Evolutionary conservation across 2,329 filamentous ascomycete species (phyloP).

Genomic region (Lecanosticta acicola): DNA sequence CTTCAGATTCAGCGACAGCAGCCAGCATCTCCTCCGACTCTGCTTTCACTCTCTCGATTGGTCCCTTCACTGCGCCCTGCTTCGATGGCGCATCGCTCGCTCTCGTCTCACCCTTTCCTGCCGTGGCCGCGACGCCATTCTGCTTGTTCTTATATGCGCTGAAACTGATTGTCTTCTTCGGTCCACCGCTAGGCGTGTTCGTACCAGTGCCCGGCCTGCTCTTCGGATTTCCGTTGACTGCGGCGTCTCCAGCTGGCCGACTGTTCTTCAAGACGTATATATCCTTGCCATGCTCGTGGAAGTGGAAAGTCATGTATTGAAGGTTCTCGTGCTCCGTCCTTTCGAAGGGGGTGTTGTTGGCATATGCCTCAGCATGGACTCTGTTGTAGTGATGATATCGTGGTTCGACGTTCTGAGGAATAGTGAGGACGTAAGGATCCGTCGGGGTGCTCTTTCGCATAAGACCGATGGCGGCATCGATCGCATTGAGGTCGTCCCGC

Average conservation of each 20-base stretch:
- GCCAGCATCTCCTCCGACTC: slow-evolving; percentile 30
- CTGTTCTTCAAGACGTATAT: slow-evolving; percentile 28
- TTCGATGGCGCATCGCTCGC: slow-evolving; percentile 19
- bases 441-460: slow-evolving; percentile 39
- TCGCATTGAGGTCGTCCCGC: slow-evolving; percentile 33
- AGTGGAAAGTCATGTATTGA: slow-evolving; percentile 59
- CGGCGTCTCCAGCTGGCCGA: slow-evolving; percentile 23
- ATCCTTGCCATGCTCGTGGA: slow-evolving; percentile 47
- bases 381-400: slow-evolving; percentile 38
- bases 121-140: slow-evolving; percentile 31
- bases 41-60: slow-evolving; percentile 29
- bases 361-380: slow-evolving; percentile 32
- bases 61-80: slow-evolving; percentile 29
- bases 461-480: slow-evolving; percentile 40
- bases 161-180: slow-evolving; percentile 59
- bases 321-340: slow-evolving; percentile 50
- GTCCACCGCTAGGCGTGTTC: slow-evolving; percentile 37
- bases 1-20: slow-evolving; percentile 22
- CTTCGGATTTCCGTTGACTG: slow-evolving; percentile 16
- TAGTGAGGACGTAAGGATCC: slow-evolving; percentile 44
- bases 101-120: slow-evolving; percentile 17
- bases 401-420: slow-evolving; percentile 40
- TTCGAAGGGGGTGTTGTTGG: slow-evolving; percentile 49
- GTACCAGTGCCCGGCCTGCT: slow-evolving; percentile 33
- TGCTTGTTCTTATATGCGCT: slow-evolving; percentile 56